A percentile compares a stretch with the other conserved stretches of the same genome.
phyloP scores from a whole-genome alignment of 805 yeast genomes.

The Saccharomyces mikatae region DNA sequence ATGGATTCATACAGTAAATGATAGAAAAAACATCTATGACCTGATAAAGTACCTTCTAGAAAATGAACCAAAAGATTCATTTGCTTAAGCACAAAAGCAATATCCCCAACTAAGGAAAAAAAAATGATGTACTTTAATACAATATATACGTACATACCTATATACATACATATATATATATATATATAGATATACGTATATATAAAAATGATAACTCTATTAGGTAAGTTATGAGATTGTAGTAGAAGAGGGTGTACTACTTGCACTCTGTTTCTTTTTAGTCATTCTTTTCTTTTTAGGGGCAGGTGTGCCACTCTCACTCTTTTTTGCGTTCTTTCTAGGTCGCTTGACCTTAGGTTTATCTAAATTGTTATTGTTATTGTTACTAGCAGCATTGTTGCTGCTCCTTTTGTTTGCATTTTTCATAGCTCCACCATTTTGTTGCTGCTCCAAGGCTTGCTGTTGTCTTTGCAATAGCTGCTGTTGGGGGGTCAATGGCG shows the following conservation, averaged over 20 bases:
- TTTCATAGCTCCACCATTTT: slow-evolving; percentile 6
- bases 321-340: slow-evolving; percentile 25
- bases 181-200: not conserved
- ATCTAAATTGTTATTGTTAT: slow-evolving; percentile 6
- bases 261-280: slow-evolving; percentile 18
- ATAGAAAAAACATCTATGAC: slow-evolving; percentile 52
- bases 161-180: not conserved
- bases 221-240: not conserved
- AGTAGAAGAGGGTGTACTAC: not conserved
- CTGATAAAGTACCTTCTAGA: slow-evolving; percentile 31
- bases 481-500: slow-evolving; percentile 24
- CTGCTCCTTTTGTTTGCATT: slow-evolving; percentile 4
- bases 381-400: slow-evolving; percentile 1
- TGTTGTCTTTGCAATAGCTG: slow-evolving; percentile 26
- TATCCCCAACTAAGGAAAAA: not conserved
- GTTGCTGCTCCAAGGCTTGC: slow-evolving; percentile 25
- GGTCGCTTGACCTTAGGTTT: slow-evolving; percentile 26
- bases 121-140: not conserved
- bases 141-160: not conserved
- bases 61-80: slow-evolving; percentile 29
- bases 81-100: slow-evolving; percentile 11
- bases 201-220: not conserved
- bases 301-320: slow-evolving; percentile 6
- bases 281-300: slow-evolving; percentile 24
- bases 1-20: slow-evolving; percentile 67